phyloP scores from a whole-genome alignment of 129 eudicot species.

The Pseudognaphalium luteoalbum region DNA sequence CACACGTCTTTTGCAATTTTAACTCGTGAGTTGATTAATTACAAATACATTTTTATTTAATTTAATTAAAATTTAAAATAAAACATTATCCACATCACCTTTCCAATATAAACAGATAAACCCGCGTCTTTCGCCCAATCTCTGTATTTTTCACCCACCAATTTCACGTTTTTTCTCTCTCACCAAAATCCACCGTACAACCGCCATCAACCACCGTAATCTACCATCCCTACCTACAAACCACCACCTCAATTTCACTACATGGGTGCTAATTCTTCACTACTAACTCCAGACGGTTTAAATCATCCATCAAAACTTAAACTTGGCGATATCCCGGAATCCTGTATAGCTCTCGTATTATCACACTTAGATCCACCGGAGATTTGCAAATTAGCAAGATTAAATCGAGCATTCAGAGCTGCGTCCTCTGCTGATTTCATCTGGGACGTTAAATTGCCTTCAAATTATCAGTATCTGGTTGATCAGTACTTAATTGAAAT shows the following conservation, averaged over 20 bases:
- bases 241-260: conserved; percentile 15
- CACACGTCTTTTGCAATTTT: background rate
- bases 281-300: conserved; percentile 23
- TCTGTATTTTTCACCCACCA: background rate
- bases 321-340: conserved; percentile 82
- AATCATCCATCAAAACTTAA: conserved; percentile 43
- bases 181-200: conserved; percentile 30
- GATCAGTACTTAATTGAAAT: conserved; percentile 29
- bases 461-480: conserved; percentile 49
- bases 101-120: conserved; percentile 28
- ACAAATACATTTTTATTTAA: background rate
- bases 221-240: background rate
- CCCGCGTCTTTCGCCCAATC: conserved; percentile 13
- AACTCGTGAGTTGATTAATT: background rate
- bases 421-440: conserved; percentile 83
- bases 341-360: conserved; percentile 68
- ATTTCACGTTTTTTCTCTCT: background rate
- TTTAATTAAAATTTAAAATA: no score
- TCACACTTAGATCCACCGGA: conserved; percentile 73
- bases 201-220: conserved; percentile 16
- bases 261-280: conserved; percentile 72
- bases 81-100: conserved; percentile 27
- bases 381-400: conserved; percentile 69
- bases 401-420: conserved; percentile 66
- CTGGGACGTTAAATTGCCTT: conserved; percentile 74